Conservation (phyloP, 306 rosid species). For the Malus orientalis region DNA sequence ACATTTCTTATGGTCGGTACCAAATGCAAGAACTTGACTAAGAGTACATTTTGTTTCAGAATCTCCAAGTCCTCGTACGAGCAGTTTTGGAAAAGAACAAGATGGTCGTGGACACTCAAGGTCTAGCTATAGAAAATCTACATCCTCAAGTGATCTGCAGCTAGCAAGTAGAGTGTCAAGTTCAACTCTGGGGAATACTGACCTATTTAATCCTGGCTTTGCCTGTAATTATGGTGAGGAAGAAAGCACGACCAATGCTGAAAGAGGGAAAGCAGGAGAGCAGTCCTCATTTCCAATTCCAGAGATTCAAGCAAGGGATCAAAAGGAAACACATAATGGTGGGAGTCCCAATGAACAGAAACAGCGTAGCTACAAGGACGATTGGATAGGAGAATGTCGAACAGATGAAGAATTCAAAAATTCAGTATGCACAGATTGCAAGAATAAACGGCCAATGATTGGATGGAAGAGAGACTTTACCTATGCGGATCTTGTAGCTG, state of each 20-base stretch:
- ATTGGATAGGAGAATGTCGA: conserved; percentile 12
- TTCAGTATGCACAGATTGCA: conserved; percentile 49
- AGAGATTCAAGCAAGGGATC: conserved; percentile 11
- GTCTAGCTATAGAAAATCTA: neutral
- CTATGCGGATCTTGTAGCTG: conserved; percentile 41
- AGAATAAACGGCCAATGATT: conserved; percentile 43
- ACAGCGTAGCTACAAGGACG: conserved; percentile 1
- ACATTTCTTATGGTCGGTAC: neutral
- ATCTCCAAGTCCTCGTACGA: neutral
- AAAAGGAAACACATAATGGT: conserved; percentile 8
- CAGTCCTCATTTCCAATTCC: conserved; percentile 18
- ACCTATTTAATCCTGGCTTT: neutral
- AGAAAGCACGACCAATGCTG: conserved; percentile 1
- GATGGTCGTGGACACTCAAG: neutral
- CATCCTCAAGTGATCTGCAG: conserved; percentile 4
- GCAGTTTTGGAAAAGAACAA: neutral
- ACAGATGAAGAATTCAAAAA: conserved; percentile 28
- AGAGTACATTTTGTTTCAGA: neutral
- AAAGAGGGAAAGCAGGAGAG: conserved; percentile 24
- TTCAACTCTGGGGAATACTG: conserved; percentile 5
- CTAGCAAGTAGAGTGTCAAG: conserved; percentile 6
- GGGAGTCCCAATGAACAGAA: conserved; percentile 5
- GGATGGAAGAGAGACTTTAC: conserved; percentile 57
- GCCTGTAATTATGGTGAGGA: conserved; percentile 4
- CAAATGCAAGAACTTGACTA: neutral